Conservation (phyloP, 148 eudicot genomes). For the Heliosperma pusillum region DNA sequence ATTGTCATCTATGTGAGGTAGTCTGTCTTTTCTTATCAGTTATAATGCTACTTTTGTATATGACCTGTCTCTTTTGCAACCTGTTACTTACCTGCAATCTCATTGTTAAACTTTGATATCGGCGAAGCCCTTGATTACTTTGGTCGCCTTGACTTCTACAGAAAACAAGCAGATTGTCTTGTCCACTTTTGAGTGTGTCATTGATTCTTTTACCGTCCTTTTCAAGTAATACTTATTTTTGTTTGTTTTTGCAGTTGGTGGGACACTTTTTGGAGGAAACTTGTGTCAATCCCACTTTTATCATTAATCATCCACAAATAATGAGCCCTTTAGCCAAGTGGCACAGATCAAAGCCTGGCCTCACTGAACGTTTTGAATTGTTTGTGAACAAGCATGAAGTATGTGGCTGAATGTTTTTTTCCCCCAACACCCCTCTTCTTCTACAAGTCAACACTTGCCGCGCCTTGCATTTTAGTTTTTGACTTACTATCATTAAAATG, state of each 20-base stretch:
- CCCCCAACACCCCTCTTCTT: neutral
- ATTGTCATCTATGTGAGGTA: neutral
- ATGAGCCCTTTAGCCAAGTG: conserved; percentile 99
- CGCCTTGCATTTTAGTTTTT: neutral
- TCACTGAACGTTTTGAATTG: conserved; percentile 88
- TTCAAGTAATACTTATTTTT: neutral
- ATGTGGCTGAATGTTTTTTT: conserved; percentile 20
- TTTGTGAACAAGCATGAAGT: conserved; percentile 94
- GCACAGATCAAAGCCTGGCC: conserved; percentile 89
- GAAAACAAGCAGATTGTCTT: neutral
- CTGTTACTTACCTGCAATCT: neutral
- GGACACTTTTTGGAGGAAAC: conserved; percentile 93
- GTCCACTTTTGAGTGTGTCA: neutral
- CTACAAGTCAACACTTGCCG: neutral
- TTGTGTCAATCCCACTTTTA: conserved; percentile 83
- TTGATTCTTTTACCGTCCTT: neutral
- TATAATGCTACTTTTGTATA: neutral
- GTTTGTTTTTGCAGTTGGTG: conserved; percentile 56
- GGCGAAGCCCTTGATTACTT: neutral
- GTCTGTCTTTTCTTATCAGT: neutral
- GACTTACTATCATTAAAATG: neutral
- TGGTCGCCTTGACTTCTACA: neutral
- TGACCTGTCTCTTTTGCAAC: neutral
- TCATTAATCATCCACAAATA: conserved; percentile 89
- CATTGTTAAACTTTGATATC: neutral